phyloP scores from a whole-genome alignment of 2,329 filamentous ascomycete genomes.

The Lomentospora prolificans region DNA sequence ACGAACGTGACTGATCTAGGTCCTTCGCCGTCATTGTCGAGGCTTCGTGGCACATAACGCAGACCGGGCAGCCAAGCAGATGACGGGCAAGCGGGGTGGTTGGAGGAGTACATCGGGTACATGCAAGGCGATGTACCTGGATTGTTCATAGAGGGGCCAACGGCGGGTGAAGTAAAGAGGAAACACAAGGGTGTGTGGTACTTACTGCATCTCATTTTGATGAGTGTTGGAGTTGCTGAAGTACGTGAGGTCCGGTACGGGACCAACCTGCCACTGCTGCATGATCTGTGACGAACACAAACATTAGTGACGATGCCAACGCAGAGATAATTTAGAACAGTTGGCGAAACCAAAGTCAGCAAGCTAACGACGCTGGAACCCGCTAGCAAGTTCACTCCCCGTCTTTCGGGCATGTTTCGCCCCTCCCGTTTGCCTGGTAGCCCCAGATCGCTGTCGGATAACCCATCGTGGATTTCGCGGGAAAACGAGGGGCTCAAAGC shows the following conservation, averaged over 20 bases:
- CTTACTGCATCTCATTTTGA: constrained; percentile 50
- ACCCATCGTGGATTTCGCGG: too few species aligned
- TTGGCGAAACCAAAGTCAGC: not conserved
- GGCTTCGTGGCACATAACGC: constrained; percentile 1
- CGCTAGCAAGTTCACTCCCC: not conserved
- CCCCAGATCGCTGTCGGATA: too few species aligned
- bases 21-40: not conserved
- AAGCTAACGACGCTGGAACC: not conserved
- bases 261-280: constrained; percentile 53
- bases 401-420: too few species aligned
- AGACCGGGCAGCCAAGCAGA: constrained; percentile 6
- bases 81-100: constrained; percentile 7
- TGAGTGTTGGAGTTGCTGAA: constrained; percentile 37
- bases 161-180: constrained; percentile 19
- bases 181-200: constrained; percentile 22
- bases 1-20: not conserved
- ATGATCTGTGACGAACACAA: constrained; percentile 33
- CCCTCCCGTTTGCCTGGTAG: too few species aligned
- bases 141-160: constrained; percentile 13
- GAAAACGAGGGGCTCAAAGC: too few species aligned
- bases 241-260: constrained; percentile 50
- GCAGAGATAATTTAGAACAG: not conserved
- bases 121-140: constrained; percentile 8
- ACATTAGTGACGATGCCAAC: constrained; percentile 9
- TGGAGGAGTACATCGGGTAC: constrained; percentile 9